phyloP scores from a whole-genome alignment of 164 flowering plant species.

The Kingdonia uniflora region DNA sequence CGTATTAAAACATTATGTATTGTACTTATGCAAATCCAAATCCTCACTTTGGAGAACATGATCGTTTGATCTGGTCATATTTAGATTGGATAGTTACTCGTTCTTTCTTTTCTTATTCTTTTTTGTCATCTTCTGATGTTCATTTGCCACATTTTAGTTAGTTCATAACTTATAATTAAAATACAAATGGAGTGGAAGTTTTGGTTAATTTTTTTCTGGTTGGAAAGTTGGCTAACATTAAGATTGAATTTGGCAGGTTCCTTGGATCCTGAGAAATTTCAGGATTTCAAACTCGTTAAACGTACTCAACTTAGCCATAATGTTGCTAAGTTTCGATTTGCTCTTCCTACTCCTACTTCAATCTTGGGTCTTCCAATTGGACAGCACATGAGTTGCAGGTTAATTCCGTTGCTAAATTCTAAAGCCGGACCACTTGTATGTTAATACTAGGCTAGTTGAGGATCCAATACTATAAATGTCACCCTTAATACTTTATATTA shows the following conservation, averaged over 20 bases:
- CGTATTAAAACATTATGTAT: too few species aligned
- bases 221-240: neutral
- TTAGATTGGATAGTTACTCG: neutral
- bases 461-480: neutral
- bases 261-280: slow-evolving; percentile 79
- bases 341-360: slow-evolving; percentile 73
- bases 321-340: slow-evolving; percentile 87
- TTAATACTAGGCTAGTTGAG: neutral
- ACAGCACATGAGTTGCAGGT: slow-evolving; percentile 95
- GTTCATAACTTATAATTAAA: neutral
- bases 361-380: slow-evolving; percentile 97
- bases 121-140: neutral
- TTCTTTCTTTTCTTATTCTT: neutral
- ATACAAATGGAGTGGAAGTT: too few species aligned
- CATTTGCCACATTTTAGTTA: neutral
- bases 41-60: too few species aligned
- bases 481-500: neutral
- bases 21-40: neutral
- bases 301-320: slow-evolving; percentile 81
- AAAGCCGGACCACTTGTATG: neutral
- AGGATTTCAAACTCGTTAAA: slow-evolving; percentile 74
- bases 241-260: slow-evolving; percentile 29
- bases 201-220: too few species aligned
- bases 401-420: neutral
- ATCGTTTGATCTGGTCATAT: neutral